Evolutionary conservation across 108 stramenopile species (phyloP).

Genomic region (Stephanodiscus minutulus): DNA sequence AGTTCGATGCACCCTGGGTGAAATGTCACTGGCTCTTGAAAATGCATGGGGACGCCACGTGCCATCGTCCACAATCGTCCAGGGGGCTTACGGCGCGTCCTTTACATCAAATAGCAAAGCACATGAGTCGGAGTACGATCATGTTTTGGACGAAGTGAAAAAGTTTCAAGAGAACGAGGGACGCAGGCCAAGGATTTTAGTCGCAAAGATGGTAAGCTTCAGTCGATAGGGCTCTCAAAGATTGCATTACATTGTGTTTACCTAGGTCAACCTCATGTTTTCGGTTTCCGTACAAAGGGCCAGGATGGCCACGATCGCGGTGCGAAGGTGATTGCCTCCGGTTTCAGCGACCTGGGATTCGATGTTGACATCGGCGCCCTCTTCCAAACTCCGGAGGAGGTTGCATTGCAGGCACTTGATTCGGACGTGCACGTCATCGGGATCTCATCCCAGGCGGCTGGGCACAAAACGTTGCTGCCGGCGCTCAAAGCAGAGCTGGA

Average conservation of each 20-base stretch:
- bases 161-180: conserved; percentile 90
- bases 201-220: conserved; percentile 91
- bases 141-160: conserved; percentile 77
- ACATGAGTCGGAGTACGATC: conserved; percentile 73
- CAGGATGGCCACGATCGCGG: conserved; percentile 99
- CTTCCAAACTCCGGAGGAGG: conserved; percentile 96
- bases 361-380: conserved; percentile 99
- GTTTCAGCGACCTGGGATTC: conserved; percentile 95
- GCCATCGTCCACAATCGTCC: conserved; percentile 86
- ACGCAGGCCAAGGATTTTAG: conserved; percentile 95
- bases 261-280: too few relatives aligned
- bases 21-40: conserved; percentile 95
- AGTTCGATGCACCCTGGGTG: conserved; percentile 92
- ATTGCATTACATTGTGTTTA: too few relatives aligned
- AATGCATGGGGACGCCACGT: conserved; percentile 95
- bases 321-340: conserved; percentile 97
- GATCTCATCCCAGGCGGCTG: conserved; percentile 95
- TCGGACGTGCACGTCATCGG: conserved; percentile 98
- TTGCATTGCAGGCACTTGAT: conserved; percentile 93
- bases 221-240: too few relatives aligned
- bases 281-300: conserved; percentile 43
- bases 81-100: conserved; percentile 91
- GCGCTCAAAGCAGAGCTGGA: conserved; percentile 90
- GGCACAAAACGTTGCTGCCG: conserved; percentile 95
- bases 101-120: conserved; percentile 55